Evolutionary conservation across 1,139 yeast genomes (phyloP), one percentile per base, ranked within the genome.

Genomic region (Saccharomyces hybrid): DNA sequence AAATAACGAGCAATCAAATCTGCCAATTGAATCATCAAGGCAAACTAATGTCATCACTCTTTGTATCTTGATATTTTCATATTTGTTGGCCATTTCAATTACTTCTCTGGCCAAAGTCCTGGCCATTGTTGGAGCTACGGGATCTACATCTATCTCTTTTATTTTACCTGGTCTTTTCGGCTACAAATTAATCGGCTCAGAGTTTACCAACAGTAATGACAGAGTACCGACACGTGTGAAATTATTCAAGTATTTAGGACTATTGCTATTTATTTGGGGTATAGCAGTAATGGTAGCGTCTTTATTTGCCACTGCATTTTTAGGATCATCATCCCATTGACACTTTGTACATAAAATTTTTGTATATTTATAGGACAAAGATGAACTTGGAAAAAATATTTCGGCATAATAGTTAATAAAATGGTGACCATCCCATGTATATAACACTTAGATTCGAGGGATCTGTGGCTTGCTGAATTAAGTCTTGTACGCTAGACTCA

Each of bases 51-150:
- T 77, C 12, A 80, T 89, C 54, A 91, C 97, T 0, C 64, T 84
- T 0, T 61, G 75, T 0, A 84, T 91, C 46, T 79, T 90, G 28
- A 51, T 79, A 0, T 68, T 77, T 28, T 82, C 95, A 31, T 89
- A 86, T 65, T 59, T 82, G 19, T 79, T 88, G 16, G 96, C 97
- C 0, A 76, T 86, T 42, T 72, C 84, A 1, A 95, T 91, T 8
- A 77, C 79, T 1, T 88, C 96, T 0, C 78, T 91, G 61, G 97
- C 90, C 51, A 84, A 82, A 55, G 95, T 91, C 46, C 76, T 91
- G 58, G 95, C 96, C 3, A 83, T 90, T 71, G 97, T 91, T 8
- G 98, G 98, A 2, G 86, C 96, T 2, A 91, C 97, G 0, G 98
- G 98, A 0, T 88, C 96, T 2, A 90, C 97, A 0, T 85, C 96